Conservation (phyloP, 1,284 basidiomycete genomes). For the Omphalotus olearius region DNA sequence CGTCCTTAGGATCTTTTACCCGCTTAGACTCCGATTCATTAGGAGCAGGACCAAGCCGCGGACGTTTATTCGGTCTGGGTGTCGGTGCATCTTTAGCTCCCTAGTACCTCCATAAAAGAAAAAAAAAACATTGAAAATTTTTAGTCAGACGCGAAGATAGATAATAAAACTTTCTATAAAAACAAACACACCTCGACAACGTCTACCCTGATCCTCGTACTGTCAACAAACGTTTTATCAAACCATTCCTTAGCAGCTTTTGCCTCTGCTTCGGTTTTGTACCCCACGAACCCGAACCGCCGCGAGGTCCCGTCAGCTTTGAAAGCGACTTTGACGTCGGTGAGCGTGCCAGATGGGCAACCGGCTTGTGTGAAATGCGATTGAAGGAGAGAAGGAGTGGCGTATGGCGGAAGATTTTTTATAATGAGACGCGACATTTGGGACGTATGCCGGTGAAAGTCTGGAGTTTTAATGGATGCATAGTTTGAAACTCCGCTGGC, state of each 20-base stretch:
- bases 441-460: background rate
- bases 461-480: conserved; percentile 11
- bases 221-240: conserved; percentile 78
- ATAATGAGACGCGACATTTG: conserved; percentile 88
- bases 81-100: conserved; percentile 61
- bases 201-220: conserved; percentile 72
- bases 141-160: background rate
- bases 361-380: conserved; percentile 65
- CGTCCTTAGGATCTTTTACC: conserved; percentile 14
- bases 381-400: conserved; percentile 64
- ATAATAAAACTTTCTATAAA: background rate
- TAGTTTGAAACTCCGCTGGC: conserved; percentile 23
- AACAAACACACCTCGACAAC: conserved; percentile 65
- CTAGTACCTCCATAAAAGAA: conserved; percentile 28
- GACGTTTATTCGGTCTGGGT: conserved; percentile 66
- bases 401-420: conserved; percentile 80
- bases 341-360: conserved; percentile 70
- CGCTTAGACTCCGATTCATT: conserved; percentile 20
- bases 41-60: conserved; percentile 43
- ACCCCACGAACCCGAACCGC: conserved; percentile 92
- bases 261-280: conserved; percentile 80
- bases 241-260: conserved; percentile 79
- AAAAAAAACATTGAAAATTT: conserved; percentile 30
- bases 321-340: conserved; percentile 83
- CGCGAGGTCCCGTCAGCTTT: conserved; percentile 79